Percentiles rank a stretch among this genome's conserved stretches.
These are phyloP conservation scores for Naganishia vaughanmartiniae DNA, from an alignment of 768 basidiomycete genomes.

Conservation along the genomic window DNA sequence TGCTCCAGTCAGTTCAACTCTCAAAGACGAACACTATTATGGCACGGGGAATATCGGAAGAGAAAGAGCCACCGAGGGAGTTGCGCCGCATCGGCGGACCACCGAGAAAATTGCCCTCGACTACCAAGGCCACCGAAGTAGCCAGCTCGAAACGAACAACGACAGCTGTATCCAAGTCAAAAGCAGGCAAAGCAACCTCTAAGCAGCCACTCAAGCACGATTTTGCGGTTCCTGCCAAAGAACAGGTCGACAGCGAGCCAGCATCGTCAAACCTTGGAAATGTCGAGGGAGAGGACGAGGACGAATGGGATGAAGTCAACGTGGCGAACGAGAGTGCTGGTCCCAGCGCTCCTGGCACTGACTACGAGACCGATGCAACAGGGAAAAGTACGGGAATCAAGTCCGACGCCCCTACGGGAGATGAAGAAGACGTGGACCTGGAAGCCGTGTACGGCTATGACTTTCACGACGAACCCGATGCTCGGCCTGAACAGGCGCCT, in stretches of 20 bases:
- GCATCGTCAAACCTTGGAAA: background rate
- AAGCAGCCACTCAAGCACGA: conserved; percentile 12
- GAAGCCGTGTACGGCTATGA: conserved; percentile 31
- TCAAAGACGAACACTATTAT: background rate
- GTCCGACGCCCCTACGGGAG: conserved; percentile 15
- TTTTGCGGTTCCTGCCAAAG: background rate
- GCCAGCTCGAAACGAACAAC: background rate
- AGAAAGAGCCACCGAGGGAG: conserved; percentile 1
- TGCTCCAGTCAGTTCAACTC: background rate
- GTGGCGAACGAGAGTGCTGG: conserved; percentile 7
- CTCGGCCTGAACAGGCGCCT: background rate
- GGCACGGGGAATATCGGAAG: background rate
- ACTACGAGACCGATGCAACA: conserved; percentile 25
- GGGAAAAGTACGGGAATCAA: conserved; percentile 11
- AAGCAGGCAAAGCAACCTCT: background rate
- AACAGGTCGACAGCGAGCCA: background rate
- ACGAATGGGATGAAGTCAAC: conserved; percentile 31
- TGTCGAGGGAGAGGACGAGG: conserved; percentile 25
- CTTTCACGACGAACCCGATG: conserved; percentile 21
- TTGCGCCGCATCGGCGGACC: conserved; percentile 9
- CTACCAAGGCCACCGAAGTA: background rate
- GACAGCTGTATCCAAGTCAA: background rate
- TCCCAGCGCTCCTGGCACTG: background rate
- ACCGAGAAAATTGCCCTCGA: background rate
- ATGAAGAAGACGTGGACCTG: conserved; percentile 24